phyloP scores from a whole-genome alignment of 495 filamentous ascomycete genomes.

The Rhizodiscina lignyota region DNA sequence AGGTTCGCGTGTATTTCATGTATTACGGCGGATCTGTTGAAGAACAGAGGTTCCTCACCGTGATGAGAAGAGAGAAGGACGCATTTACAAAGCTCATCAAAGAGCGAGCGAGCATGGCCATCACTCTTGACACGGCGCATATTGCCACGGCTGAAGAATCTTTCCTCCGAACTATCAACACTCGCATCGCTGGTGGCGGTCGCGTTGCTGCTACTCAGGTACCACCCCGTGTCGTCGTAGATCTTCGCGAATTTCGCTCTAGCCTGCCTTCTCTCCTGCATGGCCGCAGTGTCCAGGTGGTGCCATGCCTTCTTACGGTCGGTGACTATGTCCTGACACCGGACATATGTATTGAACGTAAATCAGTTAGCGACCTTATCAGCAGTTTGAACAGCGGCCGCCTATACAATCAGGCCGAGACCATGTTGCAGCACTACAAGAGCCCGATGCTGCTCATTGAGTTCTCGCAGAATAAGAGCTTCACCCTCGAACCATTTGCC shows the following conservation, averaged over 20 bases:
- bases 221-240: slow-evolving; percentile 86
- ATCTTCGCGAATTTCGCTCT: slow-evolving; percentile 90
- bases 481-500: slow-evolving; percentile 86
- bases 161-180: slow-evolving; percentile 91
- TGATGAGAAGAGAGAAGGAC: slow-evolving; percentile 84
- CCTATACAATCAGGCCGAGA: slow-evolving; percentile 81
- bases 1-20: slow-evolving; percentile 86
- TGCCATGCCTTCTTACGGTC: slow-evolving; percentile 90
- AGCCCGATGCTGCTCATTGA: slow-evolving; percentile 86
- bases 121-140: slow-evolving; percentile 63
- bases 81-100: slow-evolving; percentile 85
- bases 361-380: slow-evolving; percentile 82
- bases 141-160: slow-evolving; percentile 75
- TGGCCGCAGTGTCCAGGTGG: slow-evolving; percentile 64
- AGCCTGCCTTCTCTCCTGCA: slow-evolving; percentile 84
- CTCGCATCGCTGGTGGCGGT: slow-evolving; percentile 87
- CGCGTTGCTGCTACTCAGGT: slow-evolving; percentile 72
- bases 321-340: slow-evolving; percentile 92
- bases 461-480: slow-evolving; percentile 93
- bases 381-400: slow-evolving; percentile 79
- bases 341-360: slow-evolving; percentile 83
- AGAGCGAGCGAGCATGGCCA: slow-evolving; percentile 76
- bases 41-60: slow-evolving; percentile 84
- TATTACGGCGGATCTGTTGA: slow-evolving; percentile 92
- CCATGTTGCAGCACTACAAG: slow-evolving; percentile 87